Percentiles rank a stretch among this genome's conserved stretches.
Conservation (phyloP, 2,329 filamentous ascomycete genomes). For the Stagonosporopsis rhizophila region DNA sequence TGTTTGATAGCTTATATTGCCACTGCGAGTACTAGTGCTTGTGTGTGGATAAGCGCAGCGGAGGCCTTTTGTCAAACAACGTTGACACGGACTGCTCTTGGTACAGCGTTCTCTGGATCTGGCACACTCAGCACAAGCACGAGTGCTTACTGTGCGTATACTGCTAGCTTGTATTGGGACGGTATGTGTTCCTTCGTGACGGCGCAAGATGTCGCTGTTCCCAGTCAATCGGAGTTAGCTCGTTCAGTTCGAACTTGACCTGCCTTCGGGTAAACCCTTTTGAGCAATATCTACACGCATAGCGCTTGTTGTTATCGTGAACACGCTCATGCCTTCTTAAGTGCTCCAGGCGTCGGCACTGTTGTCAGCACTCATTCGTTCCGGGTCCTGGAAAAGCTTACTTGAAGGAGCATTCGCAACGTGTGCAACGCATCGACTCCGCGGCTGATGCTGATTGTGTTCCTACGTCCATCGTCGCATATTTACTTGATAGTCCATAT, state of each 20-base stretch:
- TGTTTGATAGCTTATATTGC: no score
- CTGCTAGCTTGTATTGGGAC: not conserved
- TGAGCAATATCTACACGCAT: constrained; percentile 11
- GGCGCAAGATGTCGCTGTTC: constrained; percentile 14
- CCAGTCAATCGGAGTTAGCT: not conserved
- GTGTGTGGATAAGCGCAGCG: constrained; percentile 13
- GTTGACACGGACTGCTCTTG: constrained; percentile 13
- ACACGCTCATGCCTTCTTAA: constrained; percentile 17
- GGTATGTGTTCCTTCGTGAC: constrained; percentile 18
- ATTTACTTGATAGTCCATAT: not conserved
- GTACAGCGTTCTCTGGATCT: constrained; percentile 16
- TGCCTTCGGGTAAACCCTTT: constrained; percentile 19
- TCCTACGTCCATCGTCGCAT: not conserved
- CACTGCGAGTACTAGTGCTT: not conserved
- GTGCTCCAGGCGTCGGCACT: constrained; percentile 9
- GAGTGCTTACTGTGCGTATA: constrained; percentile 2
- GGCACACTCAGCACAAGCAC: constrained; percentile 18
- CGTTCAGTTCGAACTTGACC: not conserved
- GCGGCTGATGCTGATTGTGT: not conserved
- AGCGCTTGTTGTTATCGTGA: constrained; percentile 9
- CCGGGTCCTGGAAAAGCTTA: not conserved
- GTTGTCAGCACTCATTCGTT: not conserved
- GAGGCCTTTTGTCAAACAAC: constrained; percentile 12
- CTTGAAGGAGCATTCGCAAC: constrained; percentile 18
- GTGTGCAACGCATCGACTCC: constrained; percentile 10